phyloP scores from a whole-genome alignment of 257 asterid genomes.

The Solanum infundibuliforme region DNA sequence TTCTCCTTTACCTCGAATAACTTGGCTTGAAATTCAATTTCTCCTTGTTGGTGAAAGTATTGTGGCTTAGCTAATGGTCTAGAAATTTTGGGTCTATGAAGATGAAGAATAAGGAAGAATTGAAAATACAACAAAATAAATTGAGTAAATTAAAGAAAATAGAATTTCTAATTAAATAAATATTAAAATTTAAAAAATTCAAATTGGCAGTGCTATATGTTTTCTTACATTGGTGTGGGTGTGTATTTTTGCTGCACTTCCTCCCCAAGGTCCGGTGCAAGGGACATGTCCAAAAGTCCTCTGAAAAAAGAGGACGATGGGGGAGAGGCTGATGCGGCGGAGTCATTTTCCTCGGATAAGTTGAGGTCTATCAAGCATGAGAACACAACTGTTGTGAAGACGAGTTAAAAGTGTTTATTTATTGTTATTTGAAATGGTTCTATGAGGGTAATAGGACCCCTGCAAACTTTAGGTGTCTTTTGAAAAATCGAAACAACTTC shows the following conservation, averaged over 20 bases:
- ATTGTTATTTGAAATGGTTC: background rate
- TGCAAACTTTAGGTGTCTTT: background rate
- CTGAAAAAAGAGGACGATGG: background rate
- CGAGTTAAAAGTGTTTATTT: background rate
- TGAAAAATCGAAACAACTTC: background rate
- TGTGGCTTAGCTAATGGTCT: background rate
- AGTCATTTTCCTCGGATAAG: too few relatives aligned
- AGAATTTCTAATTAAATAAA: too few relatives aligned
- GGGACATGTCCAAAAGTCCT: too few relatives aligned
- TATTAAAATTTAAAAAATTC: too few relatives aligned
- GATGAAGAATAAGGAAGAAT: background rate
- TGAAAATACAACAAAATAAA: background rate
- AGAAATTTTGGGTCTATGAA: background rate
- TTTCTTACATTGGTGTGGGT: too few relatives aligned
- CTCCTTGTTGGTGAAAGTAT: background rate
- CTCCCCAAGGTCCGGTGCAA: too few relatives aligned
- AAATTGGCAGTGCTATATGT: too few relatives aligned
- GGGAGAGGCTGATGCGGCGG: background rate
- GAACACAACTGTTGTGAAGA: background rate
- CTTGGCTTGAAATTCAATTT: background rate
- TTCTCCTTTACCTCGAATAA: background rate
- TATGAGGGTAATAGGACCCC: background rate
- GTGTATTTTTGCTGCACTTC: too few relatives aligned
- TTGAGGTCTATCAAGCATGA: background rate
- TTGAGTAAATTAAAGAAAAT: background rate